Percentiles rank a stretch among this genome's conserved stretches.
phyloP scores from a whole-genome alignment of 768 basidiomycete genomes.

The Boletus rubropictus region DNA sequence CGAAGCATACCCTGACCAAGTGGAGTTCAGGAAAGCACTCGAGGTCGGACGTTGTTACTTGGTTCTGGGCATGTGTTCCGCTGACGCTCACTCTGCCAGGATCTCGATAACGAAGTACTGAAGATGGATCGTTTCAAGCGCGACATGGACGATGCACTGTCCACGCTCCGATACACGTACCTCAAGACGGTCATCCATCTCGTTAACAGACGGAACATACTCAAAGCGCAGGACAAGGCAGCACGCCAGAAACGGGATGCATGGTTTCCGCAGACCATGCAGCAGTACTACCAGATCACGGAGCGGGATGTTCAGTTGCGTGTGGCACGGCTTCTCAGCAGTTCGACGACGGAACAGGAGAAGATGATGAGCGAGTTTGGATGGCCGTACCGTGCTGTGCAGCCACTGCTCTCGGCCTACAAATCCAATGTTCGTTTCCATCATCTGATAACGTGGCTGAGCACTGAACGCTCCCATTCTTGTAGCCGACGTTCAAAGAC shows the following conservation, averaged over 20 bases:
- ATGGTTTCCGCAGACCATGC: slow-evolving; percentile 29
- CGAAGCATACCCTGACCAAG: slow-evolving; percentile 19
- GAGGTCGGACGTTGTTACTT: slow-evolving; percentile 8
- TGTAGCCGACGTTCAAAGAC: slow-evolving; percentile 18
- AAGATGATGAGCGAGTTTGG: slow-evolving; percentile 42
- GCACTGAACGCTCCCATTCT: background rate
- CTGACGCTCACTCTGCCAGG: slow-evolving; percentile 10
- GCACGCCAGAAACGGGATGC: slow-evolving; percentile 27
- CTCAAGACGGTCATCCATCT: slow-evolving; percentile 23
- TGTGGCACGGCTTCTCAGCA: slow-evolving; percentile 42
- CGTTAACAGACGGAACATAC: slow-evolving; percentile 1
- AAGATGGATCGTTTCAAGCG: slow-evolving; percentile 18
- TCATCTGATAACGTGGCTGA: background rate
- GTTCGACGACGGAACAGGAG: slow-evolving; percentile 33
- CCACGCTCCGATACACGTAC: slow-evolving; percentile 29
- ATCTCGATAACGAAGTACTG: slow-evolving; percentile 13
- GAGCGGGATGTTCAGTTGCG: slow-evolving; percentile 44
- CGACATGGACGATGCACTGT: slow-evolving; percentile 28
- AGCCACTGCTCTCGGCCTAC: slow-evolving; percentile 38
- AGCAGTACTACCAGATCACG: slow-evolving; percentile 27
- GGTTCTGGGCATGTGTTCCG: too few relatives aligned
- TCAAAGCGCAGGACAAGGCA: slow-evolving; percentile 17
- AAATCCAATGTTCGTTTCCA: slow-evolving; percentile 35
- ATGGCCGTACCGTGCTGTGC: slow-evolving; percentile 49
- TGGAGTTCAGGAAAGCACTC: slow-evolving; percentile 24